Evolutionary conservation across 371 early-diverging fungal species (phyloP).

Genomic region (Lichtheimia ornata): DNA sequence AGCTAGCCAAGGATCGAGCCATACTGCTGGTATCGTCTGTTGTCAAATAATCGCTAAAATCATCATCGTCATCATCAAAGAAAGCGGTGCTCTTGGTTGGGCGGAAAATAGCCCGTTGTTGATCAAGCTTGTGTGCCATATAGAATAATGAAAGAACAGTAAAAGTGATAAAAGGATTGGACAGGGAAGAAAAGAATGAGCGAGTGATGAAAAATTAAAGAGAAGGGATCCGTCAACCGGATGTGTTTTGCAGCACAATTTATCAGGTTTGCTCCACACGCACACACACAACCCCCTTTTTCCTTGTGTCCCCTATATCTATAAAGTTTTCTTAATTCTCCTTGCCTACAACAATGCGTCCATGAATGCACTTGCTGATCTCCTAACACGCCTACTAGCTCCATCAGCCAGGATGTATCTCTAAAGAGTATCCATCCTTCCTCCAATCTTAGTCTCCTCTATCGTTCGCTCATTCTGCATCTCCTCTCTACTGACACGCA

Average conservation of each 20-base stretch:
- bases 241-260: background rate
- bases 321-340: slow-evolving; percentile 7
- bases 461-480: too few relatives aligned
- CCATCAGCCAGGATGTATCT: too few relatives aligned
- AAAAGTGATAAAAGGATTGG: background rate
- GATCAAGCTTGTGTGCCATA: slow-evolving; percentile 18
- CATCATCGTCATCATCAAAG: slow-evolving; percentile 25
- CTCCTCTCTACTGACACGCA: too few relatives aligned
- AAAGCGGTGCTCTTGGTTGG: slow-evolving; percentile 20
- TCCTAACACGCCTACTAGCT: too few relatives aligned
- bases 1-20: slow-evolving; percentile 1
- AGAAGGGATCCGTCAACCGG: background rate
- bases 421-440: too few relatives aligned
- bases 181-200: slow-evolving; percentile 3
- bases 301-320: slow-evolving; percentile 11
- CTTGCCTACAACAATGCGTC: slow-evolving; percentile 14
- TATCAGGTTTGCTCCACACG: too few relatives aligned
- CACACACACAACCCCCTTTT: background rate
- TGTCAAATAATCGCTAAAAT: slow-evolving; percentile 12
- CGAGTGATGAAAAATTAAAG: slow-evolving; percentile 7
- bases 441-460: too few relatives aligned
- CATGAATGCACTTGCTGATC: background rate
- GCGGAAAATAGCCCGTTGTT: slow-evolving; percentile 16
- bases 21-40: slow-evolving; percentile 18
- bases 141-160: slow-evolving; percentile 7